Percentiles rank a stretch among this genome's conserved stretches.
These are phyloP conservation scores for Diaporthe citri DNA, from an alignment of 2,329 filamentous ascomycete species.

Conservation along the genomic window DNA sequence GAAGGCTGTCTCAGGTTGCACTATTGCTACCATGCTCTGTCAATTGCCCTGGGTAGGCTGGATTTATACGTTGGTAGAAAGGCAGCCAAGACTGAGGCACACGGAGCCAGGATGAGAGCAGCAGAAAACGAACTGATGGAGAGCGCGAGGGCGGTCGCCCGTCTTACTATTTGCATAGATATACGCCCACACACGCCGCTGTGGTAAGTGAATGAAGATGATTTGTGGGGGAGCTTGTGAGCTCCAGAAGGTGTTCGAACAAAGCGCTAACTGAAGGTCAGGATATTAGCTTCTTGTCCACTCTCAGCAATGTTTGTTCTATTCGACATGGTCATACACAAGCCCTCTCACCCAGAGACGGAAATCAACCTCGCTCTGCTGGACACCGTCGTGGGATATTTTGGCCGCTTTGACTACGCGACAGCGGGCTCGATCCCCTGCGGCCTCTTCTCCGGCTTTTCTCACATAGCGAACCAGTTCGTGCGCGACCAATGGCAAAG, in stretches of 20 bases:
- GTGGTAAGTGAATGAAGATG: background rate
- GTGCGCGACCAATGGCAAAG: background rate
- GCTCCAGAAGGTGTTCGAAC: too few species aligned
- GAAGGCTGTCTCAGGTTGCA: background rate
- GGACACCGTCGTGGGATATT: background rate
- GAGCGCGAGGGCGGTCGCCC: background rate
- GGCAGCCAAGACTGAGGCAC: background rate
- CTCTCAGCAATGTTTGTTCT: slow-evolving; percentile 16
- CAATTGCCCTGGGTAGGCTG: background rate
- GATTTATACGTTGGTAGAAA: background rate
- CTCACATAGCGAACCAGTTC: slow-evolving; percentile 9
- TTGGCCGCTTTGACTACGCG: background rate
- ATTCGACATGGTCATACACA: background rate
- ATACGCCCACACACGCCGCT: slow-evolving; percentile 6
- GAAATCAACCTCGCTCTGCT: background rate
- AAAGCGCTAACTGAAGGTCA: background rate
- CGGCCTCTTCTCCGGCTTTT: slow-evolving; percentile 3
- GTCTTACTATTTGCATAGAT: background rate
- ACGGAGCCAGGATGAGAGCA: background rate
- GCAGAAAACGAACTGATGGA: background rate
- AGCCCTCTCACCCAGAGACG: background rate
- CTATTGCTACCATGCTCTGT: background rate
- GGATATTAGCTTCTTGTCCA: background rate
- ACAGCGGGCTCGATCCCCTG: background rate
- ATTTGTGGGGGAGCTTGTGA: background rate